Percentiles rank a stretch among this genome's conserved stretches.
These are phyloP conservation scores for Amphibolis antarctica DNA, from an alignment of 106 monocot genomes.

Conservation along the genomic window DNA sequence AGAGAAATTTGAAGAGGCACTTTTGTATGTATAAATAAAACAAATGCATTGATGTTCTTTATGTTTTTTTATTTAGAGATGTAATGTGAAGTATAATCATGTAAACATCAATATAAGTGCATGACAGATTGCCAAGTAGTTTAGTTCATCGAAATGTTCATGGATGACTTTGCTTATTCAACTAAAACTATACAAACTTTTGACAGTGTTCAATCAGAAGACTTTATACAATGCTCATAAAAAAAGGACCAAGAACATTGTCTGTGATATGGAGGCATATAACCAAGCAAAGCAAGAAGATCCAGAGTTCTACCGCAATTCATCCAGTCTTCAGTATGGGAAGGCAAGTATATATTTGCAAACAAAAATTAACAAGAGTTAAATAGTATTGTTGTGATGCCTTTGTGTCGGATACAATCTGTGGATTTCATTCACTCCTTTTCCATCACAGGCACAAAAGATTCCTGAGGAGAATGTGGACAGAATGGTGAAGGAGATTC, in stretches of 20 bases:
- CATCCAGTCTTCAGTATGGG: slow-evolving; percentile 95
- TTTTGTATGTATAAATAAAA: no score
- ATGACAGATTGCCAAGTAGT: no score
- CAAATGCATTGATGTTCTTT: no score
- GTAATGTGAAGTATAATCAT: no score
- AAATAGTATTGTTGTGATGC: background rate
- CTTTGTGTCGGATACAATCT: background rate
- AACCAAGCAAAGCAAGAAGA: slow-evolving; percentile 86
- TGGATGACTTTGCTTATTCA: no score
- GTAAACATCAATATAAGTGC: no score
- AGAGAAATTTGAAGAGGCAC: no score
- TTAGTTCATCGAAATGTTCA: no score
- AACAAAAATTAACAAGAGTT: background rate
- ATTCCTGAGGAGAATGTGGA: slow-evolving; percentile 65
- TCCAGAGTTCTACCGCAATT: slow-evolving; percentile 90
- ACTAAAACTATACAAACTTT: no score
- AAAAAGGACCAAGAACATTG: slow-evolving; percentile 81
- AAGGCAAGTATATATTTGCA: slow-evolving; percentile 31
- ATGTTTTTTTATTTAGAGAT: no score
- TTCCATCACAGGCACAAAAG: slow-evolving; percentile 38
- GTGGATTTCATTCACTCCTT: background rate
- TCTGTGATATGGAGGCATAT: slow-evolving; percentile 85
- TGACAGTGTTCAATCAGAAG: slow-evolving; percentile 93
- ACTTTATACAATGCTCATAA: slow-evolving; percentile 87
- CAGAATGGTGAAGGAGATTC: slow-evolving; percentile 87